Base-by-base conservation (phyloP, 768 basidiomycete species). In the Trametes cinnabarina region DNA sequence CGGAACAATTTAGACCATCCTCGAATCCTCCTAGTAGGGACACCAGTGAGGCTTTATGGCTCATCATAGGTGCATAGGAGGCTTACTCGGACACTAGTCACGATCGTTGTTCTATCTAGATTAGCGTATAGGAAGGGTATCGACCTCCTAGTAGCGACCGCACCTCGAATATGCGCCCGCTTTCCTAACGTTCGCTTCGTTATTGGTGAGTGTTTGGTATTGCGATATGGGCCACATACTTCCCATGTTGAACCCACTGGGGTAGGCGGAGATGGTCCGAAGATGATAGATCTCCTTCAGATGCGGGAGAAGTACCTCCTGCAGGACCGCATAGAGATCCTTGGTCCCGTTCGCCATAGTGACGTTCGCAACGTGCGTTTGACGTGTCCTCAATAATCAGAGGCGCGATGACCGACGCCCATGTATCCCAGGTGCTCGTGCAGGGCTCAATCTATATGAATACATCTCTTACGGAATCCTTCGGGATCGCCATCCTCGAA, bases 401-500 rank as follows among this genome's bases (percentile, higher is more conserved):
- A 7, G 7, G 30, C 12, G 6, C 30, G 7, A 32, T 32, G 30
- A 3, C n/a, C 30, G 19, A 28, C 11, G n/a, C 30, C 7, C 30
- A 9, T n/a, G 15, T n/a, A 6, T 4, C 23, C 15, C 62, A 94
- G 92, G 86, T 97, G n/a, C 81, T 99, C 11, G 77, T 79, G 7
- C 85, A 85, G 41, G 97, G 95, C 1, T 81, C 91, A 12, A 94
- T 99, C 59, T 99, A 89, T 73, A 79, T 99, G 77, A 97, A 95
- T 67, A 95, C 97, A 0, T 95, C 94, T 0, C 80, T 98, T 23
- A 98, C 96, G 1, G 97, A 98, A 70, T 84, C 97, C 0, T 99
- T 98, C 64, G 96, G 97, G 0, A 98, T 96, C 63, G 92, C 90
- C n/a, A 94, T 96, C 62, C 81, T 99, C 41, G 97, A 99, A 75